Evolutionary conservation across 495 filamentous ascomycete species (phyloP), one percentile per base, ranked within the genome.

Genomic region (Antarctomyces pellizariae): DNA sequence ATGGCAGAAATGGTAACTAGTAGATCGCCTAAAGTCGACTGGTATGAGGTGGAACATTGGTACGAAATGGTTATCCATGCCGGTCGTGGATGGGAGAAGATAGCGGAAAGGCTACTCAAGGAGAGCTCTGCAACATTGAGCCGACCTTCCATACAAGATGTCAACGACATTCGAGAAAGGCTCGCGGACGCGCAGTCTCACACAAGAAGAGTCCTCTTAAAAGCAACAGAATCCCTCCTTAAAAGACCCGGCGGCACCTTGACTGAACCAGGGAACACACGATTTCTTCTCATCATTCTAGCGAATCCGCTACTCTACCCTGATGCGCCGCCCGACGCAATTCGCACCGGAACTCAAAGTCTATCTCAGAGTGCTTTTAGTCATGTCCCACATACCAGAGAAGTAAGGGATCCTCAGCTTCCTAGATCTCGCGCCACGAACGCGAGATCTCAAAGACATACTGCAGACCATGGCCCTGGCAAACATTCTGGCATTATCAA

Each of bases 401-500:
- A n/a, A n/a, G n/a, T n/a, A n/a, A n/a, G n/a, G n/a, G n/a, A n/a
- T n/a, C n/a, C n/a, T n/a, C n/a, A n/a, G n/a, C n/a, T n/a, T n/a
- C n/a, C n/a, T n/a, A n/a, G n/a, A n/a, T n/a, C n/a, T n/a, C n/a
- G n/a, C n/a, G n/a, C n/a, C 24, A 9, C 24, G 18, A 12, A 16
- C 31, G 11, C 19, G 19, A 22, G 19, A 22, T 22, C 19, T 11
- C 19, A 7, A 11, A 7, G 7, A 22, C 19, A 22, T n/a, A n/a
- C 15, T 16, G 18, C 2, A 13, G 27, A 22, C 18, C 10, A 42
- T 19, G 53, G 49, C 18, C 47, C 65, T 23, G 61, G 60, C 11
- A 55, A 66, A 25, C 72, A 86, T 37, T 74, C 75, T n/a, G 72
- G 71, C 9, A 76, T 92, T 31, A 61, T 86, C 40, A 93, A 92